Base-by-base conservation (phyloP, 345 rosid genomes). In the Boechera divaricarpa region DNA sequence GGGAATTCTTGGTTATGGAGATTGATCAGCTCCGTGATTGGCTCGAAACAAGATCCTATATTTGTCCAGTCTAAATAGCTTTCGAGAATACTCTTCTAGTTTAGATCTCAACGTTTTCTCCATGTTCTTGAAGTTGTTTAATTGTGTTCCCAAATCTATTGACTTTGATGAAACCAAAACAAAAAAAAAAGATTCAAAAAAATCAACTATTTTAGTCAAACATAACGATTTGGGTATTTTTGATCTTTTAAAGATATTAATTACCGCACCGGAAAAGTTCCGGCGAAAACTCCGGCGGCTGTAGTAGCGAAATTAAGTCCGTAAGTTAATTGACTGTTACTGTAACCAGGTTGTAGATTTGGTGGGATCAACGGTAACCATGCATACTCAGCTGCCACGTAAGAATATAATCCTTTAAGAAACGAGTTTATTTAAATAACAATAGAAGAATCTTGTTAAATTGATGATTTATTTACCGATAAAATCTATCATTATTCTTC, bases 281-380 rank as follows among this genome's bases (percentile, higher is more conserved):
- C 85, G 15, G 69, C 85, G 0, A 91, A 76, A 81, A 83, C 90
- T 12, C 97, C 98, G 2, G 96, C 97, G 57, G 94, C 97, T 6
- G 86, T 85, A 6, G 97, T 86, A 39, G 98, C 98, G 49, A 91
- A 91, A 52, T 91, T 91, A 39, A 83, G 87, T 10, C 98, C 98
- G 10, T 61, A 12, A 10, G 58, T 52, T 54, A 77, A 75, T 1
- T 65, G 75, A 10, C 24, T 81, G 60, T 31, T 65, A 36, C 71
- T 45, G 48, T 77, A 41, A 15, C 88, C 87, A 45, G 96, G 95
- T 75, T 88, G 87, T 29, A 93, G 84, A 78, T 82, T 86, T 5
- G 98, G 91, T 3, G 87, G 89, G 51, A 86, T 85, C 42, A 84
- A 76, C 1, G 97, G 90, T 82, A 91, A 72, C 59, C 82, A 83